Conservation (phyloP, 1,284 basidiomycete genomes). For the Coniophora puteana region DNA sequence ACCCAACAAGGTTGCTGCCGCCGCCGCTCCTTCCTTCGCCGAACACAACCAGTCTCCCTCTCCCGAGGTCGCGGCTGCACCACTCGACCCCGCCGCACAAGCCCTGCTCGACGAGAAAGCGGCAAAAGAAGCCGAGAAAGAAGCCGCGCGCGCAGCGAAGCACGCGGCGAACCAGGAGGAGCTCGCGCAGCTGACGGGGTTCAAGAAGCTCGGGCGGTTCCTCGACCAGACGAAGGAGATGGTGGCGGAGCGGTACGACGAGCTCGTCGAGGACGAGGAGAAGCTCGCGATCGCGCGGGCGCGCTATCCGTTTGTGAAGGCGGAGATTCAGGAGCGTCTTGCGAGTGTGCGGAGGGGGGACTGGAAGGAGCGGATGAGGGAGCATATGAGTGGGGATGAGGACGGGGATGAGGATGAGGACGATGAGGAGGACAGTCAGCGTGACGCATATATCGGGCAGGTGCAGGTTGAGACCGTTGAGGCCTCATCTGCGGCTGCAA, state of each 20-base stretch:
- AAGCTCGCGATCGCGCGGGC: slow-evolving; percentile 17
- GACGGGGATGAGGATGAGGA: slow-evolving; percentile 2
- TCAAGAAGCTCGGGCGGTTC: slow-evolving; percentile 11
- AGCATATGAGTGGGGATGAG: slow-evolving; percentile 10
- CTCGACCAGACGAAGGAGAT: slow-evolving; percentile 17
- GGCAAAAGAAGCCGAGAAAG: too few relatives aligned
- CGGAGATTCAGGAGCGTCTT: slow-evolving; percentile 13
- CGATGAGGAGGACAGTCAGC: not conserved
- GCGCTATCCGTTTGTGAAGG: slow-evolving; percentile 13
- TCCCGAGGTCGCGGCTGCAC: too few relatives aligned
- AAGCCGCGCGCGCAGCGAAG: too few relatives aligned
- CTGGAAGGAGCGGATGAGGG: slow-evolving; percentile 5
- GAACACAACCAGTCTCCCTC: too few relatives aligned
- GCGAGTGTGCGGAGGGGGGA: slow-evolving; percentile 5
- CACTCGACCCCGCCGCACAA: too few relatives aligned
- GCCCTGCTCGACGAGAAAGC: too few relatives aligned
- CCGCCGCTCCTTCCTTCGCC: too few relatives aligned
- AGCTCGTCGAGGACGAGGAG: slow-evolving; percentile 15
- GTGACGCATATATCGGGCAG: not conserved
- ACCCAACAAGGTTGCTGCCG: too few relatives aligned
- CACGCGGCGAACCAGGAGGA: too few relatives aligned
- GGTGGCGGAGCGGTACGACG: slow-evolving; percentile 12
- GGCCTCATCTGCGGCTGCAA: too few relatives aligned
- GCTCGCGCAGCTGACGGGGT: too few relatives aligned
- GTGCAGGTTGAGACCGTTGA: not conserved